Evolutionary conservation across 163 green algal genomes (phyloP).

Genomic region (Prototheca wickerhamii): DNA sequence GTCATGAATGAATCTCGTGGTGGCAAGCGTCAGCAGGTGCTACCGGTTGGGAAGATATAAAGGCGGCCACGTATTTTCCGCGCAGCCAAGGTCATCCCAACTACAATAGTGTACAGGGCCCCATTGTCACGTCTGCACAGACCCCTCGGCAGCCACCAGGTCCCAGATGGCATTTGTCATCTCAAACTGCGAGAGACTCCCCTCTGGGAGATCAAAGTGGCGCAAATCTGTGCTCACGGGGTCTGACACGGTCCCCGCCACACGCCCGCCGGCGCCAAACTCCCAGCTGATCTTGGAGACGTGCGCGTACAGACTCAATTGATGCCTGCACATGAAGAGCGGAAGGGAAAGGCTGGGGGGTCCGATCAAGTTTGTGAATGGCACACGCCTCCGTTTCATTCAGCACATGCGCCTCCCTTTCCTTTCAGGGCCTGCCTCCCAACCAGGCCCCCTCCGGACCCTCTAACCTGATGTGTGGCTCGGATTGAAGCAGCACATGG

Average conservation of each 20-base stretch:
- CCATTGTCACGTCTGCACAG: no score
- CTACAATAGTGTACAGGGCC: no score
- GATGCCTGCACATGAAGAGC: slow-evolving; percentile 16
- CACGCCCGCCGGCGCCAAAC: slow-evolving; percentile 9
- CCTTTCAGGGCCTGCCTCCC: not conserved
- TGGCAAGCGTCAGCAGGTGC: no score
- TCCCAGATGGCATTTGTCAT: slow-evolving; percentile 25
- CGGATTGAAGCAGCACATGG: slow-evolving; percentile 11
- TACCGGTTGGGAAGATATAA: no score
- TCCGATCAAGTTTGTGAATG: not conserved
- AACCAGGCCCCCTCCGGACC: not conserved
- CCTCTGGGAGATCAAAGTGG: slow-evolving; percentile 21
- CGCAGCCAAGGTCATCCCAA: no score
- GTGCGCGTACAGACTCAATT: slow-evolving; percentile 30
- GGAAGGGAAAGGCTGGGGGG: not conserved
- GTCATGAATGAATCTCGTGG: no score
- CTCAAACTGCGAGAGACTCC: slow-evolving; percentile 7
- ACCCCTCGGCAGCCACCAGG: no score
- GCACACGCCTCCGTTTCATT: not conserved
- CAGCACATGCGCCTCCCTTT: not conserved
- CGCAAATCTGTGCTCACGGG: slow-evolving; percentile 3
- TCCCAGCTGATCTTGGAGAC: slow-evolving; percentile 31
- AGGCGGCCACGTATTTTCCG: no score
- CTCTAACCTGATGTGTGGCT: slow-evolving; percentile 20
- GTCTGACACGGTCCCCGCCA: slow-evolving; percentile 18